Evolutionary conservation across 2,329 filamentous ascomycete species (phyloP).

Genomic region (Fusarium euwallaceae): DNA sequence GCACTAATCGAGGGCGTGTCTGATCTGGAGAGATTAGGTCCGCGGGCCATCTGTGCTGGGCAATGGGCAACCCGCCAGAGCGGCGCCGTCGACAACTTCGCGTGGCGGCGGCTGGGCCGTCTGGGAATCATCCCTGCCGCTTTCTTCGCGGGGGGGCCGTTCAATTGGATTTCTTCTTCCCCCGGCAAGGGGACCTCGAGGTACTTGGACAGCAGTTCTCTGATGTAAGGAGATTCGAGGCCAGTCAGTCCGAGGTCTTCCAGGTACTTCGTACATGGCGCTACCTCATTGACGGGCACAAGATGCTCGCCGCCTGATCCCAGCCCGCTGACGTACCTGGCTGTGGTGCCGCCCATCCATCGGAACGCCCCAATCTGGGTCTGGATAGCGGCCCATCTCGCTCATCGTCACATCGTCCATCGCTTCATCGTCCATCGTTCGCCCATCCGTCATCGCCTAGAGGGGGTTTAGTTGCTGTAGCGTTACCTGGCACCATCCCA

Average conservation of each 20-base stretch:
- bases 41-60: conserved; percentile 41
- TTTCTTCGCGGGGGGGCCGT: conserved; percentile 19
- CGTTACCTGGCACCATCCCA: conserved; percentile 8
- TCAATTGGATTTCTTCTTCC: conserved; percentile 27
- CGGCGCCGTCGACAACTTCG: conserved; percentile 43
- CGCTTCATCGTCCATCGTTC: conserved; percentile 23
- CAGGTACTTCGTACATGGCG: conserved; percentile 15
- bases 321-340: conserved; percentile 45
- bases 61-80: conserved; percentile 40
- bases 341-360: conserved; percentile 43
- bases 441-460: conserved; percentile 17
- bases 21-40: conserved; percentile 48
- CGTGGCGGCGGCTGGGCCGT: conserved; percentile 43
- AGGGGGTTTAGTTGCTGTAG: conserved; percentile 1
- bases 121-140: conserved; percentile 32
- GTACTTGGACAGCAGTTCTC: conserved; percentile 20
- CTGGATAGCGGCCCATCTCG: conserved; percentile 37
- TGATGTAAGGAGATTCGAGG: conserved; percentile 18
- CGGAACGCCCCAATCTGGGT: conserved; percentile 40
- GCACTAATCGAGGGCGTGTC: conserved; percentile 47
- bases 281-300: conserved; percentile 16
- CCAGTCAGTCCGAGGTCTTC: background rate
- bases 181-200: conserved; percentile 1
- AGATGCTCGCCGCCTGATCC: conserved; percentile 31
- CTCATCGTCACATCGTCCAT: conserved; percentile 31